Evolutionary conservation across 2,329 filamentous ascomycete genomes (phyloP).

Genomic region (Neopestalotiopsis rosae): DNA sequence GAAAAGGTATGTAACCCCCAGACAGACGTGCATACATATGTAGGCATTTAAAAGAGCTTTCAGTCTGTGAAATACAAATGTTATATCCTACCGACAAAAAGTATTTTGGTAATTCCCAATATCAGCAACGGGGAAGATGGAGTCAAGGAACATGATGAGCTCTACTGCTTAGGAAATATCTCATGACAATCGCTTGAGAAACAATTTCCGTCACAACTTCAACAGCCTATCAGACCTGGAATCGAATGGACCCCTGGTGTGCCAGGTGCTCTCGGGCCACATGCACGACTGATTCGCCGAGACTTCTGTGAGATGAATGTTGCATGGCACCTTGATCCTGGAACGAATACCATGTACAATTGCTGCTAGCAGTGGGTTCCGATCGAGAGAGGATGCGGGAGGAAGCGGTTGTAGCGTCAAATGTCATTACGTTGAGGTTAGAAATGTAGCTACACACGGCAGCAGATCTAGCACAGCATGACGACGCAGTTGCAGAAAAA

Average conservation of each 20-base stretch:
- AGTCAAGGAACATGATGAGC: not conserved
- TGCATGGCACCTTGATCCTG: not conserved
- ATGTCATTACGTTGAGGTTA: not conserved
- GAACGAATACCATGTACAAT: too few species aligned
- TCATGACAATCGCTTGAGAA: conserved; percentile 1
- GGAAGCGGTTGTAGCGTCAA: not conserved
- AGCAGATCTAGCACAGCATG: not conserved
- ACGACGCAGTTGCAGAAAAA: not conserved
- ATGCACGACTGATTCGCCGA: conserved; percentile 6
- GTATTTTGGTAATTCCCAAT: not conserved
- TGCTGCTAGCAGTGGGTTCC: too few species aligned
- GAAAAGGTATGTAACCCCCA: too few species aligned
- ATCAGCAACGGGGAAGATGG: not conserved
- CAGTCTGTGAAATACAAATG: not conserved
- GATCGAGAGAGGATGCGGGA: not conserved
- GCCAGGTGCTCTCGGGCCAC: conserved; percentile 5
- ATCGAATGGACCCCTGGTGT: not conserved
- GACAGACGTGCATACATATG: too few species aligned
- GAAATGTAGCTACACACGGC: too few species aligned
- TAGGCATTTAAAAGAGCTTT: too few species aligned
- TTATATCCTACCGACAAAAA: not conserved
- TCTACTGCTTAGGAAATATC: conserved; percentile 6
- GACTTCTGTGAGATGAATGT: not conserved
- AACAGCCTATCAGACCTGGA: not conserved
- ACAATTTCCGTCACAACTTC: conserved; percentile 7